These are phyloP conservation scores for Candida sp. DNA, from an alignment of 1,139 yeast genomes.

Conservation along the genomic window DNA sequence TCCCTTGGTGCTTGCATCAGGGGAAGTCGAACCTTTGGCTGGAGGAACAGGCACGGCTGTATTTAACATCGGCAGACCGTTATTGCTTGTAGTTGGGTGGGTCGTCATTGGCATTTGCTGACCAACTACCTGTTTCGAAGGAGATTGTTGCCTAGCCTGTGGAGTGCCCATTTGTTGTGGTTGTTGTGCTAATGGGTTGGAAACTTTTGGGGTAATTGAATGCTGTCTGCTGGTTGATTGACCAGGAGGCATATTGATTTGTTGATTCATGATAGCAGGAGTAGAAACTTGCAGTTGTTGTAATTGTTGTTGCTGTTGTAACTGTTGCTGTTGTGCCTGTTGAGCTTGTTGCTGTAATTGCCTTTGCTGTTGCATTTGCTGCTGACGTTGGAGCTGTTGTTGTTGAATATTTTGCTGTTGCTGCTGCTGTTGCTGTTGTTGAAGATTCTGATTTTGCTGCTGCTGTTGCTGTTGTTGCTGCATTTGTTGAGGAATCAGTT, in stretches of 20 bases:
- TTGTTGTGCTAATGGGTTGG: not conserved
- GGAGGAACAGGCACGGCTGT: slow-evolving; percentile 6
- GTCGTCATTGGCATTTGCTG: slow-evolving; percentile 6
- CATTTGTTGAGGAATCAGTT: not conserved
- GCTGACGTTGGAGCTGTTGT: not conserved
- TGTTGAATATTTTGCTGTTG: slow-evolving; percentile 4
- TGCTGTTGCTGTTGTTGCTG: too few relatives aligned
- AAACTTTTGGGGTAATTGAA: slow-evolving; percentile 5
- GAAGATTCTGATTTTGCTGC: too few relatives aligned
- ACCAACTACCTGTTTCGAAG: slow-evolving; percentile 7
- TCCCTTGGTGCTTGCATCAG: slow-evolving; percentile 4
- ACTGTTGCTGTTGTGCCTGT: slow-evolving; percentile 5
- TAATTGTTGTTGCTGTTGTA: slow-evolving; percentile 5
- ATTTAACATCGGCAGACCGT: slow-evolving; percentile 8
- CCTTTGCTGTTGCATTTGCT: slow-evolving; percentile 1
- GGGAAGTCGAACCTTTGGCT: slow-evolving; percentile 4
- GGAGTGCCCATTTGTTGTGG: not conserved
- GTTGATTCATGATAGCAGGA: not conserved
- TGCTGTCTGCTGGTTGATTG: slow-evolving; percentile 7
- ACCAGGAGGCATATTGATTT: not conserved
- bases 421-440: too few relatives aligned
- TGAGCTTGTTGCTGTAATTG: slow-evolving; percentile 4
- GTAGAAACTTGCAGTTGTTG: slow-evolving; percentile 3
- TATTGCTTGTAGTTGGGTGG: slow-evolving; percentile 5
- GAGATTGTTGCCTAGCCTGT: slow-evolving; percentile 3